phyloP scores from a whole-genome alignment of 345 rosid species.

The Gossypium anomalum region DNA sequence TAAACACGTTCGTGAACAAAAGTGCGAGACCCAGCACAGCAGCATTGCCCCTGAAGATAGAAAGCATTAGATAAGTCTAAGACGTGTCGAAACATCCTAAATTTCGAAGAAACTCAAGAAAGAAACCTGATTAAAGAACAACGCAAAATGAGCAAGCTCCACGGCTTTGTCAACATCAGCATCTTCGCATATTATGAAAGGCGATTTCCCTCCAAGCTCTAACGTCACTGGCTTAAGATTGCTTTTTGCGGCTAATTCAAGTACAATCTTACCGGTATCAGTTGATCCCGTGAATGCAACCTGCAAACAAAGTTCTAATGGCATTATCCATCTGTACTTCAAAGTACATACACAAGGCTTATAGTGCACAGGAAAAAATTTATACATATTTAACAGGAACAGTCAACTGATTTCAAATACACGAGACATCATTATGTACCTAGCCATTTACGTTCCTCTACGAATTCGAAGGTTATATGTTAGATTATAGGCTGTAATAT shows the following conservation, averaged over 20 bases:
- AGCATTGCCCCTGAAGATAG: conserved; percentile 80
- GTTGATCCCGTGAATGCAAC: conserved; percentile 94
- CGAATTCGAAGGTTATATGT: neutral
- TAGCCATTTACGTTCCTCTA: neutral
- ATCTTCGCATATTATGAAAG: conserved; percentile 85
- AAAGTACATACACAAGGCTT: neutral
- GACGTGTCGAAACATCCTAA: neutral
- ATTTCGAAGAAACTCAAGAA: neutral
- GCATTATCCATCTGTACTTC: neutral
- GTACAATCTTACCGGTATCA: conserved; percentile 66
- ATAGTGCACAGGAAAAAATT: neutral
- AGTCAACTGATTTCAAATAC: neutral
- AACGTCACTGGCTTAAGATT: conserved; percentile 92
- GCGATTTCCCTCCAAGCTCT: conserved; percentile 97
- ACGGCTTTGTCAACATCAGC: conserved; percentile 85
- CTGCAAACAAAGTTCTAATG: conserved; percentile 31
- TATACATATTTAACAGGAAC: neutral
- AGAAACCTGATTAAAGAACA: conserved; percentile 88
- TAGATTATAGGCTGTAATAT: neutral
- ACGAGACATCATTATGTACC: neutral
- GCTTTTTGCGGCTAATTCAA: conserved; percentile 78
- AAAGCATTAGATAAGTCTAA: neutral
- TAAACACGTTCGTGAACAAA: conserved; percentile 78
- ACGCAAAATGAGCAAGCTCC: conserved; percentile 86
- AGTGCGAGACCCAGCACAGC: conserved; percentile 96